These are phyloP conservation scores for Aspergillus intermedius DNA, from an alignment of 2,329 filamentous ascomycete genomes.

Conservation along the genomic window DNA sequence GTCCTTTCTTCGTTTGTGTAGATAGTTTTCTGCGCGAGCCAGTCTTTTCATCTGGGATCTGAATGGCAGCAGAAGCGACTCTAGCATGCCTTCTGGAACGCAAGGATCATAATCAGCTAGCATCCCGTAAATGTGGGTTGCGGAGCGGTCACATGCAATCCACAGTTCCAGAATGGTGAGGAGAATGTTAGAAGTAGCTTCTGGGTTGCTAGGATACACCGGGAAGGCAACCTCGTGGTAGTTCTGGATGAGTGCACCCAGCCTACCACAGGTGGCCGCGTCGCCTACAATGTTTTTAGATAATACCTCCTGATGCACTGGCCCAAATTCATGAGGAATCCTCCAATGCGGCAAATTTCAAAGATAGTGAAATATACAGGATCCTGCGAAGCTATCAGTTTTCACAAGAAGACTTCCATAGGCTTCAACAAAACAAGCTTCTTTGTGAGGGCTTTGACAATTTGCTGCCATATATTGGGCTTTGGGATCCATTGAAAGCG, in stretches of 20 bases:
- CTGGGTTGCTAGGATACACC: conserved; percentile 37
- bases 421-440: no score
- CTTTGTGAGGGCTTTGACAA: no score
- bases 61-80: conserved; percentile 42
- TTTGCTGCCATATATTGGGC: no score
- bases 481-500: no score
- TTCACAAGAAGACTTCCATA: no score
- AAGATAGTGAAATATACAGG: no score
- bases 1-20: conserved; percentile 13
- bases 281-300: no score
- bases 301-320: no score
- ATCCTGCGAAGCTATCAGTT: no score
- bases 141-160: conserved; percentile 47
- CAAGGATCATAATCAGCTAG: conserved; percentile 43
- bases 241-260: conserved; percentile 4
- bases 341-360: no score
- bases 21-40: conserved; percentile 7
- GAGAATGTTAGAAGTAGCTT: conserved; percentile 47
- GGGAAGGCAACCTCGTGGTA: conserved; percentile 27
- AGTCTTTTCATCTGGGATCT: conserved; percentile 13
- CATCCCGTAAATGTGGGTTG: conserved; percentile 31
- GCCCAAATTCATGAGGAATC: no score
- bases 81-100: conserved; percentile 34
- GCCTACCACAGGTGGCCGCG: conserved; percentile 19
- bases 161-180: conserved; percentile 52